Base-by-base conservation (phyloP, 2,329 filamentous ascomycete genomes). In the Diplodia mutila region DNA sequence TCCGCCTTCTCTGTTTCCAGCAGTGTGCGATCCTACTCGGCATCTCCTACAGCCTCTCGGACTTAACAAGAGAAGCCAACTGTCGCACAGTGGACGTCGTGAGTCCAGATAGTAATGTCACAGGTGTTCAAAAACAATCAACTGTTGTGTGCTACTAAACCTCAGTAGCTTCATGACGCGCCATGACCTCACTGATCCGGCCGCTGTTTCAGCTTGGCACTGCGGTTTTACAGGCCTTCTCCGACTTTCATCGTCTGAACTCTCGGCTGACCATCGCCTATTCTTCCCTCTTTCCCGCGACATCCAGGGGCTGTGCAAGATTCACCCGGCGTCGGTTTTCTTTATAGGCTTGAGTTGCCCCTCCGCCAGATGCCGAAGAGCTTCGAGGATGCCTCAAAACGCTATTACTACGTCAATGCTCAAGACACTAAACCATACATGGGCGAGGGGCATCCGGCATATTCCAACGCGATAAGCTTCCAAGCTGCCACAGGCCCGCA, bases 191-290 rank as follows among this genome's bases (percentile, higher is more conserved):
- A 61, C 21, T 23, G 12, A 12, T n/a, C 46, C 27, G 18, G 27
- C 12, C 16, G 37, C 42, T 37, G 59, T 63, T 63, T 63, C 59
- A 51, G 42, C 59, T 63, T 63, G 59, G 46, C 59, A 51, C 21
- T 37, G n/a, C 46, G 12, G 59, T 51, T 42, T 61, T 14, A 32
- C 37, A 11, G 16, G 27, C 16, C 42, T 32, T 29, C 29, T 32
- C 32, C 21, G n/a, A 49, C 57, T 25, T 63, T 6, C 21, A 48
- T 37, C 46, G 59, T 51, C 29, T 48, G 57, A 21, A 61, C 34
- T 18, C 23, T 39, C 54, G 54, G 37, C 23, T 16, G 16, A 9
- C 57, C 16, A 25, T 61, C 57, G 57, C 57, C 57, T 61, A 48
- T 23, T 61, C 57, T 61, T 61, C 23, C 55, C 16, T 48, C 25